phyloP scores from a whole-genome alignment of 2,329 filamentous ascomycete species.

The Beauveria scarabaeidicola region DNA sequence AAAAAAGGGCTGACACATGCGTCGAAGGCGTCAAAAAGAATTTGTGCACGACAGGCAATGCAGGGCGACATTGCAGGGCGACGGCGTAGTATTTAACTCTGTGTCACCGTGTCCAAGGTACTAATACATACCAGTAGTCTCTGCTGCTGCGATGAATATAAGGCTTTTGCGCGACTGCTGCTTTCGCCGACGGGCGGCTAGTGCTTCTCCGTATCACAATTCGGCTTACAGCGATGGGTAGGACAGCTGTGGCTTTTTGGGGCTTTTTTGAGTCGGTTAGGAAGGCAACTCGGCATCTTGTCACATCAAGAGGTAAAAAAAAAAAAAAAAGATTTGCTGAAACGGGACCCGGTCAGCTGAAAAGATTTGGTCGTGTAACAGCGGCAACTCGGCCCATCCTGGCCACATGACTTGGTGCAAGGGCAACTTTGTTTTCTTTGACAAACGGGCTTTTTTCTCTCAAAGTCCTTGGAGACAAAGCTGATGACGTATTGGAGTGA shows the following conservation, averaged over 20 bases:
- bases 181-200: constrained; percentile 1
- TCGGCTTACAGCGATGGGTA: neutral
- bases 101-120: neutral
- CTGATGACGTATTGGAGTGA: neutral
- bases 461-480: no score
- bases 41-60: neutral
- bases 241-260: neutral
- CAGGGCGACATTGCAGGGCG: neutral
- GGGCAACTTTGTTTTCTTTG: neutral
- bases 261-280: neutral
- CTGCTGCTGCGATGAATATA: no score
- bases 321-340: neutral
- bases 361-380: neutral
- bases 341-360: neutral
- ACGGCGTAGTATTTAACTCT: neutral
- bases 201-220: neutral
- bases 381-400: neutral
- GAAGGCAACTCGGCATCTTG: neutral
- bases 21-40: neutral
- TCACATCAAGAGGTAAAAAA: neutral
- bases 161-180: no score
- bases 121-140: no score
- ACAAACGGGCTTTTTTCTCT: neutral
- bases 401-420: neutral
- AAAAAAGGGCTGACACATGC: neutral